Evolutionary conservation across 1,284 basidiomycete genomes (phyloP).

Genomic region (Pseudomicrostroma phylloplanum): DNA sequence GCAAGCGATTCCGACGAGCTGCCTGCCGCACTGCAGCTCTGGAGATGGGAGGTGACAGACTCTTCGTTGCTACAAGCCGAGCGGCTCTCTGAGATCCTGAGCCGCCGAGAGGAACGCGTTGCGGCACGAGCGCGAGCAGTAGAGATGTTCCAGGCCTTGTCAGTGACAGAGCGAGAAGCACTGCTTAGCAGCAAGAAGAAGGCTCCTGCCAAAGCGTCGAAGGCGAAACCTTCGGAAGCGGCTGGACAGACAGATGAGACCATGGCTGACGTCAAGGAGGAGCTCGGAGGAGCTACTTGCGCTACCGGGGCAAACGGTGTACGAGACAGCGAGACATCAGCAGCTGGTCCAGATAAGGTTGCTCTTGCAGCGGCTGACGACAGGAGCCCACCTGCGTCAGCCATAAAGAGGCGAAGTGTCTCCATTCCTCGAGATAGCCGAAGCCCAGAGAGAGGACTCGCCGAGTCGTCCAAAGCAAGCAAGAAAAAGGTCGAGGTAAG

Average conservation of each 20-base stretch:
- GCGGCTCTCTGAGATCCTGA: slow-evolving; percentile 61
- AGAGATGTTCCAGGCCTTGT: slow-evolving; percentile 22
- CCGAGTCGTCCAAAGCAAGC: not conserved
- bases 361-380: too few species aligned
- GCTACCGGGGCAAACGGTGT: too few species aligned
- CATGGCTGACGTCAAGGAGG: not conserved
- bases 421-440: too few species aligned
- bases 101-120: slow-evolving; percentile 62
- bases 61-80: slow-evolving; percentile 66
- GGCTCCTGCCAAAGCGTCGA: slow-evolving; percentile 8
- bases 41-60: slow-evolving; percentile 77
- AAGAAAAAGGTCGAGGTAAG: not conserved
- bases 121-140: slow-evolving; percentile 55
- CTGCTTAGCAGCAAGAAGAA: slow-evolving; percentile 23
- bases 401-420: too few species aligned
- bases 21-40: slow-evolving; percentile 59
- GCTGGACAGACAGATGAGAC: not conserved
- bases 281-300: not conserved
- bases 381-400: too few species aligned
- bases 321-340: too few species aligned
- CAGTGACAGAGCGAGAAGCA: slow-evolving; percentile 21
- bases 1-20: slow-evolving; percentile 12
- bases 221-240: slow-evolving; percentile 11
- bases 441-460: too few species aligned
- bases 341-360: too few species aligned